A percentile compares a stretch with the other conserved stretches of the same genome.
These are phyloP conservation scores for Hypseocharis bilobata DNA, from an alignment of 441 rosid genomes.

Conservation along the genomic window DNA sequence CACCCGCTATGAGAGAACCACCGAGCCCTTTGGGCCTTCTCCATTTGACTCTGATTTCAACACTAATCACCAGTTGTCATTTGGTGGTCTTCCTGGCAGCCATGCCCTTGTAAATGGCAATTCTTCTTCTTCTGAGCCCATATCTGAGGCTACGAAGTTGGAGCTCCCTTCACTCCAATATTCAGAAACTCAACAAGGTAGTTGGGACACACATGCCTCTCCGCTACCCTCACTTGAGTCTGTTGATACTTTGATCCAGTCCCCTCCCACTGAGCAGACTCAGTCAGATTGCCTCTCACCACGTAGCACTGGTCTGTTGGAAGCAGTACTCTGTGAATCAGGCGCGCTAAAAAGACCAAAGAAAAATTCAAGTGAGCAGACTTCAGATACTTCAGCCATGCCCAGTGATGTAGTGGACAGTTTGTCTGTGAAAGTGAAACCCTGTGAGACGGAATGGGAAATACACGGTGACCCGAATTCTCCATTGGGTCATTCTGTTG, in stretches of 20 bases:
- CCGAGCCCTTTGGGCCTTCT: conserved; percentile 14
- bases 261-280: conserved; percentile 18
- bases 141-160: conserved; percentile 20
- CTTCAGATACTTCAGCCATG: neutral
- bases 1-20: neutral
- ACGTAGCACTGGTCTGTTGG: conserved; percentile 22
- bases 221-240: conserved; percentile 19
- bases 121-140: conserved; percentile 23
- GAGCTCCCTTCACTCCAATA: conserved; percentile 34
- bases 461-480: conserved; percentile 9
- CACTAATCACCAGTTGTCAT: neutral
- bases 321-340: conserved; percentile 20
- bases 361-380: neutral
- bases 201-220: conserved; percentile 13
- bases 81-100: conserved; percentile 17
- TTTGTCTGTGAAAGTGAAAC: neutral
- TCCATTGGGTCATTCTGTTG: conserved; percentile 13
- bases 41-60: conserved; percentile 2
- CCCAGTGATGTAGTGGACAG: conserved; percentile 11
- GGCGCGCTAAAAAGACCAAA: conserved; percentile 6
- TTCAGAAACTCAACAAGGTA: conserved; percentile 17
- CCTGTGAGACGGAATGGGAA: conserved; percentile 11
- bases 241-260: conserved; percentile 17
- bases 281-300: conserved; percentile 16
- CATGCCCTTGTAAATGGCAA: conserved; percentile 25